Conservation (phyloP, 2,329 filamentous ascomycete species). For the Talaromyces piceae region DNA sequence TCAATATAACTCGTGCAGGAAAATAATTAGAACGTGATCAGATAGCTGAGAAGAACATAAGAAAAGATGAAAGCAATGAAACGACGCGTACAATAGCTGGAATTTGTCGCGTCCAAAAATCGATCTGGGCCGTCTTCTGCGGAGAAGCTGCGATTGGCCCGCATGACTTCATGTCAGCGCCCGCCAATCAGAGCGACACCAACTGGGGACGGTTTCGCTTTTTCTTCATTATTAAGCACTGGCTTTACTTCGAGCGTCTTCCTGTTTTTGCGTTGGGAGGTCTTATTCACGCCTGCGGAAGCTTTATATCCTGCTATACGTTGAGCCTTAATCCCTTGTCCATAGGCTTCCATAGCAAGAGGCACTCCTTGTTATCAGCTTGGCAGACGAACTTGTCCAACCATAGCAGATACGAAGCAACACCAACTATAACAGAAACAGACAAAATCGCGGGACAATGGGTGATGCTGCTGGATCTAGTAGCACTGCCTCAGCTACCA, state of each 20-base stretch:
- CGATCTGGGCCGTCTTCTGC: neutral
- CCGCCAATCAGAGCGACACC: neutral
- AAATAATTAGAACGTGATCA: neutral
- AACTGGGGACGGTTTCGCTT: neutral
- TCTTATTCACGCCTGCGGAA: too few species aligned
- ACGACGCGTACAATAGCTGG: neutral
- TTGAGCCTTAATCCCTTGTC: neutral
- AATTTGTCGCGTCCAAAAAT: neutral
- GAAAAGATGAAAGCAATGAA: neutral
- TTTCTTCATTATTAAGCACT: conserved; percentile 1
- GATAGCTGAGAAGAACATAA: neutral
- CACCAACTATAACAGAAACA: neutral
- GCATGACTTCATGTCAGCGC: neutral
- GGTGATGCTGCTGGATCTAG: neutral
- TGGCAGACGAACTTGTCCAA: neutral
- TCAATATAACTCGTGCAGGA: neutral
- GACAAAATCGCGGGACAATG: too few species aligned
- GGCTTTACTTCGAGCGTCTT: neutral
- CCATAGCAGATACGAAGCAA: neutral
- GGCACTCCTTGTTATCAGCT: too few species aligned
- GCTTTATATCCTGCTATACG: too few species aligned
- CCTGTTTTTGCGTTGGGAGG: too few species aligned
- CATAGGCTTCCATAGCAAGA: neutral
- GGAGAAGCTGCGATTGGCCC: neutral
- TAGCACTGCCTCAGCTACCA: conserved; percentile 4